Base-by-base conservation (phyloP, 495 filamentous ascomycete species). In the Penicillium chermesinum region DNA sequence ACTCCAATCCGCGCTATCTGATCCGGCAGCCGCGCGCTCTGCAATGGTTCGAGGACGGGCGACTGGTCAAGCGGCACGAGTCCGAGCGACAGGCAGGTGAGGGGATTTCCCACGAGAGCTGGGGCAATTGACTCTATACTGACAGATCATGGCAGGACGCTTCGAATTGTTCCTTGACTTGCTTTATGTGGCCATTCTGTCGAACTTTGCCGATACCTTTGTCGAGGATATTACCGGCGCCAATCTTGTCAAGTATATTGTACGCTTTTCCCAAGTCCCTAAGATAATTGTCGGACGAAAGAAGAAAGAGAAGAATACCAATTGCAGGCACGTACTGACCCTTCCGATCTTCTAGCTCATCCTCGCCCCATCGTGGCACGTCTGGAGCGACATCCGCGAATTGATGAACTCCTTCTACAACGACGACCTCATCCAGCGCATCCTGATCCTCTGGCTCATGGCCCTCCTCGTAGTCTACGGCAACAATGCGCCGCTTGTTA, bases 121-220 rank as follows among this genome's bases (percentile, higher is more conserved):
- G n/a, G n/a, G n/a, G n/a, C n/a, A n/a, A n/a, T n/a, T n/a, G n/a
- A n/a, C n/a, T n/a, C n/a, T n/a, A n/a, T n/a, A n/a, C n/a, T n/a
- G n/a, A n/a, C n/a, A n/a, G n/a, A n/a, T n/a, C n/a, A n/a, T n/a
- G n/a, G n/a, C 34, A 71, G 67, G 71, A 13, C 66, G 73, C 8
- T 74, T 76, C 40, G 71, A 74, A 45, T 62, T 76, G 4, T 76
- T 76, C 50, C 66, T 76, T n/a, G 73, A 76, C 41, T 55, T 76
- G 41, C 59, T 76, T 2, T 76, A 71, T 48, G 69, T 72, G 36
- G 66, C 66, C 12, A 71, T 72, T 17, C 49, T 78, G 10, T 69
- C 66, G 4, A 74, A 69, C 17, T 59, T 78, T 15, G 66, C 71
- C 2, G 64, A 75, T 35, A 65, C 63, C 14, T 70, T 76, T 15